phyloP scores from a whole-genome alignment of 495 filamentous ascomycete genomes.

The Xylaria cubensis region DNA sequence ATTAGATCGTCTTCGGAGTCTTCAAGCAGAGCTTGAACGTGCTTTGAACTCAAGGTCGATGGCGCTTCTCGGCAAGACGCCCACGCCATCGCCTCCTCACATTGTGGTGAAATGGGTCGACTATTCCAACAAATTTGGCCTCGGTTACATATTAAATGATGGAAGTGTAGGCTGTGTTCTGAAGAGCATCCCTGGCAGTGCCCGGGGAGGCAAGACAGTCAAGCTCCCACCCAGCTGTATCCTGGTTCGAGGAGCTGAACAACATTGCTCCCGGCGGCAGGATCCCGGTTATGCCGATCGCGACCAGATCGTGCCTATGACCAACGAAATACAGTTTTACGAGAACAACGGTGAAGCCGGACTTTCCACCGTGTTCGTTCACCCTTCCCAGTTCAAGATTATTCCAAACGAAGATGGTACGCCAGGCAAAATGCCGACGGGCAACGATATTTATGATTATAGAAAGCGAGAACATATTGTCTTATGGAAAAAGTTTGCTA shows the following conservation, averaged over 20 bases:
- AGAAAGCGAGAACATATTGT: conserved; percentile 76
- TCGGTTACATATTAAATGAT: conserved; percentile 85
- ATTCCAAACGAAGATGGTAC: conserved; percentile 58
- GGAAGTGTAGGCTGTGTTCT: conserved; percentile 85
- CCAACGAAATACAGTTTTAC: conserved; percentile 75
- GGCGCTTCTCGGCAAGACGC: conserved; percentile 51
- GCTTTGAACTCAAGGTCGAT: conserved; percentile 62
- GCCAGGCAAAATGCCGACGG: conserved; percentile 57
- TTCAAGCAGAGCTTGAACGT: conserved; percentile 62
- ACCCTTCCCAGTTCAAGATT: conserved; percentile 65
- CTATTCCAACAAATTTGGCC: conserved; percentile 87
- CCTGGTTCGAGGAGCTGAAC: conserved; percentile 70
- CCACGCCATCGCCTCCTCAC: conserved; percentile 51
- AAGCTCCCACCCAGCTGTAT: conserved; percentile 68
- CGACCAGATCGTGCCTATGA: conserved; percentile 69
- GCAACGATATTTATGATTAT: conserved; percentile 66
- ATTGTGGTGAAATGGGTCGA: conserved; percentile 93
- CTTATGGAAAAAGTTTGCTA: conserved; percentile 89
- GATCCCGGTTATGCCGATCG: conserved; percentile 63
- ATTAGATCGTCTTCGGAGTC: conserved; percentile 52
- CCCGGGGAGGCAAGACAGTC: conserved; percentile 53
- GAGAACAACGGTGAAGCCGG: conserved; percentile 74
- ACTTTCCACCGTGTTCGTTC: conserved; percentile 66
- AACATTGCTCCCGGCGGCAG: conserved; percentile 62
- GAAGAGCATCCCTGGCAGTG: conserved; percentile 58